Conservation (phyloP, 1,284 basidiomycete genomes). For the Puccinia triticina region DNA sequence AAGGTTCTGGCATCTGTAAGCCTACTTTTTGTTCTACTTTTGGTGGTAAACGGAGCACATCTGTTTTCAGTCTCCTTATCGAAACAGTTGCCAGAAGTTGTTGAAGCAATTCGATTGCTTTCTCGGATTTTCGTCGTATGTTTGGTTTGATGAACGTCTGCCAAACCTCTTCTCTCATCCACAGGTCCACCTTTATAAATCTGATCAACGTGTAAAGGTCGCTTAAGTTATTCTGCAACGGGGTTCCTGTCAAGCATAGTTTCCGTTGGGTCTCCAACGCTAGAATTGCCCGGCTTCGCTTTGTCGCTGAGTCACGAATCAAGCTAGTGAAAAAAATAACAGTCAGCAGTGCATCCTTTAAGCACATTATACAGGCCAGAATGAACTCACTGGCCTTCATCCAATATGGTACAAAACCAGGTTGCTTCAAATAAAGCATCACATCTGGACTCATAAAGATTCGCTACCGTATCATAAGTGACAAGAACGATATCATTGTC, state of each 20-base stretch:
- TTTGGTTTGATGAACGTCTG: not conserved
- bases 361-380: not conserved
- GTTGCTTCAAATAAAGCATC: not conserved
- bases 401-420: slow-evolving; percentile 12
- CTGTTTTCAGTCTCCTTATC: not conserved
- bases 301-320: not conserved
- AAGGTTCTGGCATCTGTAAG: not conserved
- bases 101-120: slow-evolving; percentile 3
- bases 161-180: not conserved
- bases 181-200: not conserved
- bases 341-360: not conserved
- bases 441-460: not conserved
- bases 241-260: not conserved
- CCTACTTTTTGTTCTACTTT: slow-evolving; percentile 8
- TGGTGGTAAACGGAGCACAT: not conserved
- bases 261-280: not conserved
- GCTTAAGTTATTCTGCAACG: not conserved
- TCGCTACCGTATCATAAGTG: not conserved
- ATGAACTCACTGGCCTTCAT: slow-evolving; percentile 6
- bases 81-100: not conserved
- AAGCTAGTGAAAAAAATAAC: not conserved
- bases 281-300: slow-evolving; percentile 12
- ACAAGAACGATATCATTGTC: not conserved
- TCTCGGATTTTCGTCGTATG: not conserved
- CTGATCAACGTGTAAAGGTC: not conserved